Evolutionary conservation across 164 flowering plant genomes (phyloP), one percentile per base, ranked within the genome.

Genomic region (Dillenia suffruticosa): DNA sequence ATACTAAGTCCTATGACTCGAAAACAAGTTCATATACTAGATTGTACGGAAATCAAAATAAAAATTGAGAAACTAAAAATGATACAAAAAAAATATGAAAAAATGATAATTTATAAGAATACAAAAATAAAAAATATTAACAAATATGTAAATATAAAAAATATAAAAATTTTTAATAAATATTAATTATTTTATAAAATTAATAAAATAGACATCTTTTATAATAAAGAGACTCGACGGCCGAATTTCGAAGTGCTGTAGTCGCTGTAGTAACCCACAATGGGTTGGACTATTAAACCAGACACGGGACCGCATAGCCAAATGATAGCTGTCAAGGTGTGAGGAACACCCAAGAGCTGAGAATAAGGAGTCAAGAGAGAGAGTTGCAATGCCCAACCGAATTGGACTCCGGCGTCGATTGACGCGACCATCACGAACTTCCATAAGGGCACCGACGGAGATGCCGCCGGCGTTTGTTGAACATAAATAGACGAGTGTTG

Each of bases 261-360:
- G 72, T 88, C 94, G 58, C 85, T 81, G 70, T 74, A 55, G 80
- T 74, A 82, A 10, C 95, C 92, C 8, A 86, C 82, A 13, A 76
- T 65, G 45, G 95, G 95, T 74, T 86, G 95, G 59, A 88, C 85
- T 0, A 84, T 4, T 78, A 88, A 59, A 51, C 96, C 92, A 49
- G 96, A 86, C 47, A 88, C 63, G 11, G 96, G 96, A 0, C 96
- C 92, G 46, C 96, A 88, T 26, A 86, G 92, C 90, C 96, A 88
- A 54, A 86, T 82, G 78, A 71, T 75, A 8, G 90, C 62, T 1
- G 96, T 79, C 89, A 85, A 84, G 3, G 66, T 78, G 72, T 85
- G 90, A 7, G 90, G 88, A 12, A 87, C 72, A 1, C 92, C 92
- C 14, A 86, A n/a, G 5, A 74, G 85, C 67, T 88, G 94, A 9